Base-by-base conservation (phyloP, 768 basidiomycete species). In the Panellus pusillus region DNA sequence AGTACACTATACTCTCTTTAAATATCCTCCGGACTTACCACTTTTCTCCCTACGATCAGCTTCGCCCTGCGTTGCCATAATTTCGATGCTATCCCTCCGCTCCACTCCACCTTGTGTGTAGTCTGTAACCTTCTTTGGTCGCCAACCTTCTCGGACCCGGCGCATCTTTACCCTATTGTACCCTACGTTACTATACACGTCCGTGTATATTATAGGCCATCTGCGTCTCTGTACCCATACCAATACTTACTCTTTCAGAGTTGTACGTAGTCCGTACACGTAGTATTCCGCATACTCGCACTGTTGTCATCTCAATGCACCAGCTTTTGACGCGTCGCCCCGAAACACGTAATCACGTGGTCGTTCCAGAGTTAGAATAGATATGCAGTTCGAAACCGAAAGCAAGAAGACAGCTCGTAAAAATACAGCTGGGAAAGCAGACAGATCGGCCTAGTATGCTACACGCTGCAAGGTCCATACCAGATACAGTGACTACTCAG, bases 361-460 rank as follows among this genome's bases (percentile, higher is more conserved):
- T 27, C 54, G 54, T 32, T 32, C n/a, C n/a, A n/a, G n/a, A n/a
- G n/a, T n/a, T n/a, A n/a, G n/a, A n/a, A 12, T 14, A 19, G 41
- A 43, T 32, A 39, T 38, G 19, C 36, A 27, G 9, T 46, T 29
- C 37, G 14, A 39, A n/a, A 27, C 39, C 19, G 40, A 50, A 46
- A 50, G 47, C 61, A 58, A 47, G 54, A 47, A 44, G 41, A 55
- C 12, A 57, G 45, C 50, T 58, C 62, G 64, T 48, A 61, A 62
- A 59, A 62, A 67, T 64, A 67, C 61, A 64, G 61, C 61, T 65
- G 44, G 29, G 40, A 17, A 39, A 52, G 50, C 29, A 19, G 14
- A 36, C 56, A 47, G 29, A 61, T 67, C 61, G 70, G 66, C 63
- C 65, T 67, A 52, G 41, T 15, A 37, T 54, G 39, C 45, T n/a